These are phyloP conservation scores for Kwoniella botswanensis DNA, from an alignment of 768 basidiomycete genomes.

Conservation along the genomic window DNA sequence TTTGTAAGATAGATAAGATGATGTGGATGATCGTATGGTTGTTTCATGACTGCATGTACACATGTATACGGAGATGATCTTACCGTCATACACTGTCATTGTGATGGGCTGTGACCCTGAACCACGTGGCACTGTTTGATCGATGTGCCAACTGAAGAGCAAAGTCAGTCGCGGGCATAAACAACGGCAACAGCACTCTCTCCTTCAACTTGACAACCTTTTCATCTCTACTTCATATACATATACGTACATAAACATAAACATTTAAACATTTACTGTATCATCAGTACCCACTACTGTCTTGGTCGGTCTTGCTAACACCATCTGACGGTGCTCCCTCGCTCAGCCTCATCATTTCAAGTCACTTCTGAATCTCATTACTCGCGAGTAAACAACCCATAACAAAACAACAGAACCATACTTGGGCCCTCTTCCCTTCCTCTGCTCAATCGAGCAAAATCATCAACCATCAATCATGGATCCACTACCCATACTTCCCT, in stretches of 20 bases:
- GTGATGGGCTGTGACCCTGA: background rate
- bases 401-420: background rate
- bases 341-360: background rate
- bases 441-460: background rate
- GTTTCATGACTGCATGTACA: background rate
- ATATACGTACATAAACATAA: background rate
- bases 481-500: slow-evolving; percentile 42
- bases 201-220: background rate
- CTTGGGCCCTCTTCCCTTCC: background rate
- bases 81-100: background rate
- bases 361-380: background rate
- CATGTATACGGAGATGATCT: background rate
- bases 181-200: slow-evolving; percentile 2
- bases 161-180: slow-evolving; percentile 12
- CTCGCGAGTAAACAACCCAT: background rate
- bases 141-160: background rate
- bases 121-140: slow-evolving; percentile 9
- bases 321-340: no score
- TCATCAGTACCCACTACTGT: background rate
- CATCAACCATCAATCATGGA: slow-evolving; percentile 23
- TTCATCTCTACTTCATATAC: background rate
- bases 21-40: no score
- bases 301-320: no score
- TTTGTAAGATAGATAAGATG: slow-evolving; percentile 5
- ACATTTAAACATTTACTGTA: background rate